Conservation (phyloP, 2,329 filamentous ascomycete genomes). For the Calonectria pteridis region DNA sequence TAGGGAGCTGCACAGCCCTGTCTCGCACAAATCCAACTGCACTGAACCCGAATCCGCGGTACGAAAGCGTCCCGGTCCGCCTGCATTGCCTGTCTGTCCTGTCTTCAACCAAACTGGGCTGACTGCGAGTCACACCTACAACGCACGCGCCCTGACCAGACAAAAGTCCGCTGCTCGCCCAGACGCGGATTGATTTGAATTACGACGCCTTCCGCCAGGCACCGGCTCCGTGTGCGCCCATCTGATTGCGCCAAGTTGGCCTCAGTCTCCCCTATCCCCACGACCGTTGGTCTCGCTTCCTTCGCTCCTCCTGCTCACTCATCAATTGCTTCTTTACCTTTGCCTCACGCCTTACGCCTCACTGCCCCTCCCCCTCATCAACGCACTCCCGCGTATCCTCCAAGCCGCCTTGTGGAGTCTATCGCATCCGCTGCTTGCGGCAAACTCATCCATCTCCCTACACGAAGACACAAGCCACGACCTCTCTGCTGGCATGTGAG, state of each 20-base stretch:
- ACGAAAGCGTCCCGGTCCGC: constrained; percentile 11
- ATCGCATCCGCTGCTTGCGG: constrained; percentile 1
- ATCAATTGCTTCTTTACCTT: constrained; percentile 2
- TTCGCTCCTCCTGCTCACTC: constrained; percentile 13
- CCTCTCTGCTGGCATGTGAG: constrained; percentile 47
- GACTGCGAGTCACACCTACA: constrained; percentile 5
- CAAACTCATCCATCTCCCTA: not conserved
- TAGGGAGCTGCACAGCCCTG: constrained; percentile 3
- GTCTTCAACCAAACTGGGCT: not conserved
- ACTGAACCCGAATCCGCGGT: constrained; percentile 4
- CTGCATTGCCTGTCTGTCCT: not conserved
- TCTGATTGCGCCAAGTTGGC: constrained; percentile 20
- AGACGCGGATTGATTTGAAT: constrained; percentile 12
- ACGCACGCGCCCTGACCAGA: not conserved
- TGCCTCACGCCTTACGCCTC: constrained; percentile 12
- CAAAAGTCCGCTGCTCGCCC: constrained; percentile 20
- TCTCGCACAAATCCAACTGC: not conserved
- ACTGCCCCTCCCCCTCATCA: constrained; percentile 25
- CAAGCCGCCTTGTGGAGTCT: constrained; percentile 20
- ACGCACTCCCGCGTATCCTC: constrained; percentile 8
- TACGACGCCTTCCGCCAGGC: constrained; percentile 23
- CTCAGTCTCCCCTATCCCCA: constrained; percentile 7
- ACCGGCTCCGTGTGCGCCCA: constrained; percentile 5
- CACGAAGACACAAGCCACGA: not conserved
- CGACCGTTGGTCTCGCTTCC: not conserved